phyloP scores from a whole-genome alignment of 2,329 filamentous ascomycete genomes.

The Macroventuria anomochaeta region DNA sequence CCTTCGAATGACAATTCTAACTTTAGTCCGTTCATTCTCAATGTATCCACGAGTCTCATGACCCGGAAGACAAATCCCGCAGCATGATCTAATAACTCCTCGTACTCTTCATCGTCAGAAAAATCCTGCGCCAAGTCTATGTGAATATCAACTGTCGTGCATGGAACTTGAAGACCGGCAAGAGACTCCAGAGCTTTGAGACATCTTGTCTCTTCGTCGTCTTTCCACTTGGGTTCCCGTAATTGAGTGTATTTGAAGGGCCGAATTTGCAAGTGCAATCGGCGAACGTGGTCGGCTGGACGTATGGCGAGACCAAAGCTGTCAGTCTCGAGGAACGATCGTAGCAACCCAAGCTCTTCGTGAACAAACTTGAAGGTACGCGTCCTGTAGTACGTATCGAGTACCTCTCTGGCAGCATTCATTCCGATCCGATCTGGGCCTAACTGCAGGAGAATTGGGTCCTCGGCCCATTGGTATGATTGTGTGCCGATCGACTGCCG shows the following conservation, averaged over 20 bases:
- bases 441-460: constrained; percentile 17
- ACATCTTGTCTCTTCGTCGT: background rate
- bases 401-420: constrained; percentile 20
- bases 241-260: constrained; percentile 18
- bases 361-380: constrained; percentile 31
- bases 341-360: constrained; percentile 21
- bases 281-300: constrained; percentile 21
- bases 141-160: background rate
- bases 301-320: constrained; percentile 17
- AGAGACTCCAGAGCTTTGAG: background rate
- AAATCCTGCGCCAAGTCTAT: background rate
- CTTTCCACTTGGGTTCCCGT: background rate
- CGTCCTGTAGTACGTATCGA: constrained; percentile 29
- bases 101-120: background rate
- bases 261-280: constrained; percentile 21
- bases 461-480: constrained; percentile 29
- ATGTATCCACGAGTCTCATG: background rate
- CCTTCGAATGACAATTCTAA: background rate
- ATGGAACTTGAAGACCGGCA: background rate
- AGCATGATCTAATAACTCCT: background rate
- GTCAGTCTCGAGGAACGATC: constrained; percentile 20
- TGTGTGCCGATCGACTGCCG: constrained; percentile 19
- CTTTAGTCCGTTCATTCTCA: background rate
- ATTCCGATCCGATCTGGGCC: constrained; percentile 2
- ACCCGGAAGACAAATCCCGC: background rate